Base-by-base conservation (phyloP, 2,329 filamentous ascomycete species). In the Botrytis byssoidea region DNA sequence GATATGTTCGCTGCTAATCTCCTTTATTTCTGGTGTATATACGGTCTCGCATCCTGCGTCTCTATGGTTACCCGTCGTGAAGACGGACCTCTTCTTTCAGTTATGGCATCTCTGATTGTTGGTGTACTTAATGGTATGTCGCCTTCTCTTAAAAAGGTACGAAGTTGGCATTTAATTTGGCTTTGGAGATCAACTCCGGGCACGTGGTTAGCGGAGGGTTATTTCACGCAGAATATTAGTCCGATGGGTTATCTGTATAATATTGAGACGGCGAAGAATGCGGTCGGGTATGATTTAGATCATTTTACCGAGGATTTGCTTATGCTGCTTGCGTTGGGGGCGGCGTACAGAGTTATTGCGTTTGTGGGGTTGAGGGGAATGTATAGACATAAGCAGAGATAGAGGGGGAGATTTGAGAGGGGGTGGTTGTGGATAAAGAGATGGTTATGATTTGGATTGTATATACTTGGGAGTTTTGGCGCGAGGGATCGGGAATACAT, bases 131-230 rank as follows among this genome's bases (percentile, higher is more conserved):
- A 84, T 3, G 88, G 88, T 6, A 84, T 87, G 14, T 85, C 86
- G 4, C 88, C 88, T 32, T 82, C 84, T 1, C 79, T 90, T 37
- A 78, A 81, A 7, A 84, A 83, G 71, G 87, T 88, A 14, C 42
- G 37, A 3, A 9, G 29, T 3, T 72, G 71, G 88, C 83, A 87
- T 59, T 76, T 89, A 77, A 84, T 85, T 71, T 88, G 87, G 86
- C 80, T 89, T 87, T 72, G 71, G 71, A 82, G 87, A 22, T 78
- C 83, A 25, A 85, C 83, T 16, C 88, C 87, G 0, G 87, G 85
- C 3, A 85, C 86, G 0, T 89, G 87, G 88, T 82, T 88, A 37
- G 85, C 86, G 0, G 88, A 90, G 79, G 79, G 86, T 20, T 89
- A 89, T 78, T 88, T 88, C 75, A 85, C 84, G 0, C 82, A 86